phyloP scores from a whole-genome alignment of 2,329 filamentous ascomycete genomes.

The Fusarium lateritium region DNA sequence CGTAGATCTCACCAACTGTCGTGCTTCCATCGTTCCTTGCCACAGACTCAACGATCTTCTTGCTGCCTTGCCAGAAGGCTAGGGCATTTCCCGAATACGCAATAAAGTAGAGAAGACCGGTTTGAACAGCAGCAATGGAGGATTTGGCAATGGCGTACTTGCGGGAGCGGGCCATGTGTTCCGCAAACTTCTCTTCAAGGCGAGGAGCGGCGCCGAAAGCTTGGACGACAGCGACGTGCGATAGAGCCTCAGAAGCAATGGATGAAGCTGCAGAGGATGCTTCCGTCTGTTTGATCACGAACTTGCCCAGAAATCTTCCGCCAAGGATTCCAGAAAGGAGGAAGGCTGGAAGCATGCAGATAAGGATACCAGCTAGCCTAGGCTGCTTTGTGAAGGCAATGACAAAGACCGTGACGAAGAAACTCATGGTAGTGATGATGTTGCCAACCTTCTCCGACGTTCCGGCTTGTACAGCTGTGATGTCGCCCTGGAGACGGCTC shows the following conservation, averaged over 20 bases:
- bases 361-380: conserved; percentile 73
- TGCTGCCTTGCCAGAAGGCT: conserved; percentile 77
- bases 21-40: conserved; percentile 52
- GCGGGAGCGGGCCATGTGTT: conserved; percentile 58
- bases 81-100: conserved; percentile 76
- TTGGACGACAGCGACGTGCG: conserved; percentile 72
- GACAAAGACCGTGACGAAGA: conserved; percentile 76
- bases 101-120: conserved; percentile 75
- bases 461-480: conserved; percentile 76
- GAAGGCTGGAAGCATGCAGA: conserved; percentile 74
- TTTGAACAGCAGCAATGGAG: conserved; percentile 67
- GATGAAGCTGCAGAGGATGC: conserved; percentile 66
- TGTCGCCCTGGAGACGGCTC: conserved; percentile 75
- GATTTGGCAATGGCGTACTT: conserved; percentile 70
- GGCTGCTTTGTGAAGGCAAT: conserved; percentile 76
- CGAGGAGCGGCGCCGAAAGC: conserved; percentile 70
- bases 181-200: conserved; percentile 64
- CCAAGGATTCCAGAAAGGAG: conserved; percentile 71
- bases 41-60: conserved; percentile 60
- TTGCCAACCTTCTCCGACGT: conserved; percentile 80
- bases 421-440: conserved; percentile 72
- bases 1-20: conserved; percentile 61
- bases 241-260: conserved; percentile 73
- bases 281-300: conserved; percentile 63
- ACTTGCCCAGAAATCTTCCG: conserved; percentile 68